Percentiles rank a stretch among this genome's conserved stretches.
These are phyloP conservation scores for Tarenaya hassleriana DNA, from an alignment of 345 rosid species.

Conservation along the genomic window DNA sequence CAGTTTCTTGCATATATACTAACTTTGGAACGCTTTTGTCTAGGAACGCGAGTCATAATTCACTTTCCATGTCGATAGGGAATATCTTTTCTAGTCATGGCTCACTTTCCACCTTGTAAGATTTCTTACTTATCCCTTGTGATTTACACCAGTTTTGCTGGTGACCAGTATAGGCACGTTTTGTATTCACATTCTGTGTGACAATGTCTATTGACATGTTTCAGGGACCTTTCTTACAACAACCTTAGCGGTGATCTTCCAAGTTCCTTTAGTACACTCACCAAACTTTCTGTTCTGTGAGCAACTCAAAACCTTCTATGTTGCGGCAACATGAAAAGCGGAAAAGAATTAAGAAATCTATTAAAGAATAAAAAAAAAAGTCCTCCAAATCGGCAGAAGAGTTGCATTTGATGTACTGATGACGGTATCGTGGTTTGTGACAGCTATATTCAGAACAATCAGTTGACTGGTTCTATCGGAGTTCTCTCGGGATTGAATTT, in stretches of 20 bases:
- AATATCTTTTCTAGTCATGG: conserved; percentile 57
- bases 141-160: neutral
- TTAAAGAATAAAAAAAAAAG: neutral
- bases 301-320: conserved; percentile 29
- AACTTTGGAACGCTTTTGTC: neutral
- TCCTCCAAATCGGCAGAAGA: too few species aligned
- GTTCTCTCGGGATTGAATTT: conserved; percentile 61
- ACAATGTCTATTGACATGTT: conserved; percentile 6
- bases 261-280: conserved; percentile 54
- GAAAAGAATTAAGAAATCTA: neutral
- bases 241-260: conserved; percentile 92
- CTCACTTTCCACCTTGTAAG: conserved; percentile 63
- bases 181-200: neutral
- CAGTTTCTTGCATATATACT: neutral
- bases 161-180: too few species aligned
- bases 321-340: neutral
- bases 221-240: conserved; percentile 93
- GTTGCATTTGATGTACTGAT: neutral
- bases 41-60: conserved; percentile 71
- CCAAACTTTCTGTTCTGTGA: conserved; percentile 74
- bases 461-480: conserved; percentile 69
- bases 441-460: conserved; percentile 92
- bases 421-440: neutral
- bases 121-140: conserved; percentile 19
- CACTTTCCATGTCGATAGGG: conserved; percentile 59